These are phyloP conservation scores for Aspergillus carlsbadensis DNA, from an alignment of 495 filamentous ascomycete genomes.

Conservation along the genomic window DNA sequence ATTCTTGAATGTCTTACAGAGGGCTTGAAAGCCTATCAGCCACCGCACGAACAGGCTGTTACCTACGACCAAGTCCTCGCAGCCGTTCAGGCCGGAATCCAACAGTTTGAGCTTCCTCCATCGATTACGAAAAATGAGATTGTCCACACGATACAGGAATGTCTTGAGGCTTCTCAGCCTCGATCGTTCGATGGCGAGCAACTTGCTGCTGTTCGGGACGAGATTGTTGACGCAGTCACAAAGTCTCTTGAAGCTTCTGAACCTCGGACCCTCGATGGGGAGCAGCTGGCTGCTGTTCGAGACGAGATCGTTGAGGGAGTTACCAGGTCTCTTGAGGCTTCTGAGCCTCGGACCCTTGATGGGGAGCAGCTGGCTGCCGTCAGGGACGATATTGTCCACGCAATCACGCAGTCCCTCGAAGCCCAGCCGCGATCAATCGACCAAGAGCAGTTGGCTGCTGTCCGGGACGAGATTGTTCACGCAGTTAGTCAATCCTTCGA, in stretches of 20 bases:
- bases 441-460: too few species aligned
- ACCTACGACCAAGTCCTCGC: slow-evolving; percentile 77
- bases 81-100: slow-evolving; percentile 77
- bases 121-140: slow-evolving; percentile 76
- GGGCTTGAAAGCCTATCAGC: slow-evolving; percentile 74
- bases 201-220: slow-evolving; percentile 34
- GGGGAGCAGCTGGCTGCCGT: slow-evolving; percentile 26
- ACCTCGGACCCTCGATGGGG: slow-evolving; percentile 20
- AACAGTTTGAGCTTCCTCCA: slow-evolving; percentile 68
- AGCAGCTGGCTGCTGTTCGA: slow-evolving; percentile 34
- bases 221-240: slow-evolving; percentile 38
- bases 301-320: slow-evolving; percentile 42
- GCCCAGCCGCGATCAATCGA: too few species aligned
- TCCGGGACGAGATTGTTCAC: slow-evolving; percentile 49
- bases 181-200: slow-evolving; percentile 28
- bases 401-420: too few species aligned
- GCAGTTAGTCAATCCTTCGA: slow-evolving; percentile 72
- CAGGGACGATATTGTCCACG: too few species aligned
- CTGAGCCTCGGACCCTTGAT: slow-evolving; percentile 41
- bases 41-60: slow-evolving; percentile 54
- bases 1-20: slow-evolving; percentile 81
- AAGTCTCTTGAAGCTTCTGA: slow-evolving; percentile 41
- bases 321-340: slow-evolving; percentile 30
- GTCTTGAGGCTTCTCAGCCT: slow-evolving; percentile 43
- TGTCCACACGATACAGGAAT: slow-evolving; percentile 71